Evolutionary conservation across 2,329 filamentous ascomycete genomes (phyloP).

Genomic region (Fusarium euwallaceae): DNA sequence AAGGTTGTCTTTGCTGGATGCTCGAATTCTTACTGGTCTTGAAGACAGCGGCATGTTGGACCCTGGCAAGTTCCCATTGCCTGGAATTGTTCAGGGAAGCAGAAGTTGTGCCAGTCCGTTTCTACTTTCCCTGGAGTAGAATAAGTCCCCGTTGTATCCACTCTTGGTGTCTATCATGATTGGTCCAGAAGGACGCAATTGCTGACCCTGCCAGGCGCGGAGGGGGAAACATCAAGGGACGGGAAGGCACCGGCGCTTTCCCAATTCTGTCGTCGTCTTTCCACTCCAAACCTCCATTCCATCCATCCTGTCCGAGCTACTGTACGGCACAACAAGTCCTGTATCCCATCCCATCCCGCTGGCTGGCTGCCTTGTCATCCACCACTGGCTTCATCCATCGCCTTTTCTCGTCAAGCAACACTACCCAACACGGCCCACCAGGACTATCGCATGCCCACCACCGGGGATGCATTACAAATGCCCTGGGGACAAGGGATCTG

Average conservation of each 20-base stretch:
- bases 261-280: conserved; percentile 30
- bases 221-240: conserved; percentile 15
- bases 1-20: background rate
- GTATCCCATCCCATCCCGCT: background rate
- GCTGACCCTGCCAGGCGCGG: background rate
- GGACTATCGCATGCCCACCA: conserved; percentile 23
- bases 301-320: conserved; percentile 6
- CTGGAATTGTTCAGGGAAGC: background rate
- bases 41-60: background rate
- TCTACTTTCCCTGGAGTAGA: conserved; percentile 21
- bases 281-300: conserved; percentile 20
- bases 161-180: conserved; percentile 8
- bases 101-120: background rate
- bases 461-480: conserved; percentile 39
- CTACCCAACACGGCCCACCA: conserved; percentile 33
- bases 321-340: background rate
- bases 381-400: conserved; percentile 20
- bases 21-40: background rate
- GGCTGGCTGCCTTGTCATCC: conserved; percentile 14
- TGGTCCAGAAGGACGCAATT: conserved; percentile 18
- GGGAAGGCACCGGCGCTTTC: conserved; percentile 35
- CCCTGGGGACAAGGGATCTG: conserved; percentile 16
- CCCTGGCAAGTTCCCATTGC: background rate
- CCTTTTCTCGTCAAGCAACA: conserved; percentile 22
- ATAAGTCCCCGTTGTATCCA: background rate